Conservation (phyloP, 2,329 filamentous ascomycete species). For the Fusarium nisikadoi region DNA sequence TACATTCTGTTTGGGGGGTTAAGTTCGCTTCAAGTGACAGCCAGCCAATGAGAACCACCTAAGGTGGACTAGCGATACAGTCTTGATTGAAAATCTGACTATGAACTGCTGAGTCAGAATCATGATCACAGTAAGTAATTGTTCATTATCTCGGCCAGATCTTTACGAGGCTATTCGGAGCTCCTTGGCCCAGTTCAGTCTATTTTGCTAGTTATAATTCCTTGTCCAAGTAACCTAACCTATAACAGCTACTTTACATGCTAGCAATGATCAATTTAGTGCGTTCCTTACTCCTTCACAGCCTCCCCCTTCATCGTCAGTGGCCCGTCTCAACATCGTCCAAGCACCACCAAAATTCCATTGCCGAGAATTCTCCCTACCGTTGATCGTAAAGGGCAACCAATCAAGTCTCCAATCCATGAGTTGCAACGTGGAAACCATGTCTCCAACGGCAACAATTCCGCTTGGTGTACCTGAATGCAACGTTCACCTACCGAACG, state of each 20-base stretch:
- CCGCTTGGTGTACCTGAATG: background rate
- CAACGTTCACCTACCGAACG: background rate
- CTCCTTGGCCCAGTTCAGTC: too few species aligned
- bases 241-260: too few species aligned
- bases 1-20: too few species aligned
- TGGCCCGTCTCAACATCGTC: background rate
- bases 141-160: too few species aligned
- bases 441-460: background rate
- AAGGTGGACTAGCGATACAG: background rate
- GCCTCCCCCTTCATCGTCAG: background rate
- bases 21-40: background rate
- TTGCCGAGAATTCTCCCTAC: background rate
- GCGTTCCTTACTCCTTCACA: background rate
- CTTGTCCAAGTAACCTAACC: too few species aligned
- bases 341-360: background rate
- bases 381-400: background rate
- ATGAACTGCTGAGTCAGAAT: background rate
- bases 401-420: background rate
- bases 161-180: too few species aligned
- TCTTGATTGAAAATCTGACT: background rate
- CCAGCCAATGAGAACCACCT: background rate
- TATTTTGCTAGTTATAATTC: too few species aligned
- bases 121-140: too few species aligned
- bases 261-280: too few species aligned
- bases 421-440: background rate